Evolutionary conservation across 202 grass and related monocot genomes (phyloP), one percentile per base, ranked within the genome.

Genomic region (Cymbopogon flexuosus): DNA sequence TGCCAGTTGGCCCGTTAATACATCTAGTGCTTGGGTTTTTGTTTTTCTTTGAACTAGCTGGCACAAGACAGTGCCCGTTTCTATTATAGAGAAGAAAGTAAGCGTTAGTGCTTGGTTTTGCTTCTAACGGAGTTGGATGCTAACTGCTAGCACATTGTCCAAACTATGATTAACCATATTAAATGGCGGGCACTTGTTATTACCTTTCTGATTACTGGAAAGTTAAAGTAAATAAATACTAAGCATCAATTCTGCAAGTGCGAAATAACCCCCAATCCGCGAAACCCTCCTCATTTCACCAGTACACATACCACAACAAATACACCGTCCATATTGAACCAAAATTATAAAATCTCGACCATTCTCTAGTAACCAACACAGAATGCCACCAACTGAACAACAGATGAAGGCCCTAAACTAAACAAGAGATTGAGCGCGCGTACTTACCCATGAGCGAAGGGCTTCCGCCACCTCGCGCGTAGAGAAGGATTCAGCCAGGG

Each of bases 381-480:
- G 9, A 60, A 59, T 13, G 2, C 2, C 27, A 27, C 62, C 27
- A 35, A 42, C 27, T 58, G 10, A 36, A 72, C 23, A 51, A 13
- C 12, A 68, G 40, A 70, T 19, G 18, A 7, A 40, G 8, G 27
- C 7, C 22, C 3, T 59, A 14, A 39, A 58, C 4, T 76, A 16
- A 29, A 52, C 11, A 27, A 12, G 46, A 68, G 39, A 69, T 24
- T 10, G 42, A 15, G 30, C 54, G 18, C 29, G 62, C 6, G 34
- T 60, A 46, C 33, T 58, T 87, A 88, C 92, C 23, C 37, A 75
- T n/a, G 86, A 76, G 45, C 89, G 76, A 63, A 94, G 80, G 14
- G 15, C 5, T 0, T 65, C 30, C 42, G 39, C 79, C 66, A 77
- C 73, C 2, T 65, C 7, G 12, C 65, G 63, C 2, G 64, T 10